These are phyloP conservation scores for Ganoderma boninense DNA, from an alignment of 1,284 basidiomycete species.

Conservation along the genomic window DNA sequence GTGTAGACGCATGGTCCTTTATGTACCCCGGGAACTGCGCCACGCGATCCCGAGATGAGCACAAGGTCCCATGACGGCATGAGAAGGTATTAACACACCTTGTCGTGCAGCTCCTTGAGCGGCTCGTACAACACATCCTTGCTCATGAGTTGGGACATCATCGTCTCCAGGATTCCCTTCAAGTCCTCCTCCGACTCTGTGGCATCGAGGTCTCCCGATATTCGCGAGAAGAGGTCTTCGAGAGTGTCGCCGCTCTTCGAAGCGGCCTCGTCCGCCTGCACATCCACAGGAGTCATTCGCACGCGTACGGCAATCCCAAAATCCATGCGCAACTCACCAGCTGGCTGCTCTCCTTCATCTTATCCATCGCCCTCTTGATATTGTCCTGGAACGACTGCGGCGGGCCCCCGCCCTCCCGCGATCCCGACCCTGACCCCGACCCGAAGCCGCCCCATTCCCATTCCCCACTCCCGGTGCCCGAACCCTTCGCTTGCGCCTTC, in stretches of 20 bases:
- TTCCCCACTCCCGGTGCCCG: slow-evolving; percentile 27
- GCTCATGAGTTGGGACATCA: slow-evolving; percentile 95
- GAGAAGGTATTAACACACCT: slow-evolving; percentile 58
- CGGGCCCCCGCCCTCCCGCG: slow-evolving; percentile 18
- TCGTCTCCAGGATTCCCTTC: slow-evolving; percentile 83
- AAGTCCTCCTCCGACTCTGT: slow-evolving; percentile 70
- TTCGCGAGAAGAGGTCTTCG: slow-evolving; percentile 25
- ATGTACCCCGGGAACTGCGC: slow-evolving; percentile 87
- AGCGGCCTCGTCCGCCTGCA: slow-evolving; percentile 42
- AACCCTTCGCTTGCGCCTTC: slow-evolving; percentile 31
- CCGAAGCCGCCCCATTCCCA: slow-evolving; percentile 22
- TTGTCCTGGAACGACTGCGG: slow-evolving; percentile 76
- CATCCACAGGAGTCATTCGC: not conserved
- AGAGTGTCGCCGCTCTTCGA: slow-evolving; percentile 38
- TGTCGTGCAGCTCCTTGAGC: slow-evolving; percentile 86
- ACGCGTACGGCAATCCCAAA: too few relatives aligned
- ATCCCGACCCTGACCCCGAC: slow-evolving; percentile 10
- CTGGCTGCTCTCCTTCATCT: slow-evolving; percentile 78
- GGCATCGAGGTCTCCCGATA: slow-evolving; percentile 31
- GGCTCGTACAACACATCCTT: slow-evolving; percentile 95
- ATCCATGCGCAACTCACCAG: slow-evolving; percentile 37
- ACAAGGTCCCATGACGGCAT: not conserved
- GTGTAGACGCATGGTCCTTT: slow-evolving; percentile 53
- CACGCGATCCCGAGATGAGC: not conserved
- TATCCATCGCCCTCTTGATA: slow-evolving; percentile 83